phyloP scores from a whole-genome alignment of 164 flowering plant genomes.

The Stephania japonica region DNA sequence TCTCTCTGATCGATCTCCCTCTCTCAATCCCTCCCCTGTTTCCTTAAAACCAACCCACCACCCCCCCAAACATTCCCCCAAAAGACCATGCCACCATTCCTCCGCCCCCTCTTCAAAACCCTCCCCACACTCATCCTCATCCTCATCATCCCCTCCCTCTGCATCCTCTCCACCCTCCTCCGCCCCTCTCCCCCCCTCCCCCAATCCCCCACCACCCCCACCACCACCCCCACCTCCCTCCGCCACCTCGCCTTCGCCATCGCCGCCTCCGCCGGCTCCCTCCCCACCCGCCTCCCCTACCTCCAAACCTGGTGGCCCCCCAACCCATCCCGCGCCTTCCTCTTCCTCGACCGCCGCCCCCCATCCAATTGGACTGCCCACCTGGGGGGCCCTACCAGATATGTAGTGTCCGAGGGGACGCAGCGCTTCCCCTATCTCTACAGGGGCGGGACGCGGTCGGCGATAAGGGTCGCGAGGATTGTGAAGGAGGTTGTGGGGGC shows the following conservation, averaged over 20 bases:
- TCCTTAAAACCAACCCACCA: too few species aligned
- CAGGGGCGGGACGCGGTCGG: slow-evolving; percentile 49
- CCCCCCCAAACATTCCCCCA: too few species aligned
- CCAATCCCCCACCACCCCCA: slow-evolving; percentile 15
- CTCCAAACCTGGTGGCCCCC: slow-evolving; percentile 59
- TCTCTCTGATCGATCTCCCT: too few species aligned
- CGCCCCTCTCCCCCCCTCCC: slow-evolving; percentile 16
- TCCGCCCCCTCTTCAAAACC: background rate
- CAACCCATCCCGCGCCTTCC: slow-evolving; percentile 37
- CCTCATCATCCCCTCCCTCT: slow-evolving; percentile 21
- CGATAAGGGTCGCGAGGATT: slow-evolving; percentile 57
- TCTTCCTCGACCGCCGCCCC: slow-evolving; percentile 46
- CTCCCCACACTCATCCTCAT: slow-evolving; percentile 14
- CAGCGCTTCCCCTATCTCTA: slow-evolving; percentile 51
- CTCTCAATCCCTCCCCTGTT: too few species aligned
- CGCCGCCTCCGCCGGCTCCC: slow-evolving; percentile 47
- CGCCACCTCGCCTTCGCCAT: slow-evolving; percentile 59
- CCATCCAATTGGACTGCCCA: background rate
- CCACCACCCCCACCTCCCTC: slow-evolving; percentile 21
- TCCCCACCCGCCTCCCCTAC: slow-evolving; percentile 34
- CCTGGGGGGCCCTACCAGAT: background rate
- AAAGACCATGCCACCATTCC: background rate
- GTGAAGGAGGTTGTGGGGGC: slow-evolving; percentile 43
- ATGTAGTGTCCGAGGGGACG: slow-evolving; percentile 35
- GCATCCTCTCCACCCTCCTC: slow-evolving; percentile 22